Evolutionary conservation across 768 basidiomycete species (phyloP).

Genomic region (Clavaria fumosa): DNA sequence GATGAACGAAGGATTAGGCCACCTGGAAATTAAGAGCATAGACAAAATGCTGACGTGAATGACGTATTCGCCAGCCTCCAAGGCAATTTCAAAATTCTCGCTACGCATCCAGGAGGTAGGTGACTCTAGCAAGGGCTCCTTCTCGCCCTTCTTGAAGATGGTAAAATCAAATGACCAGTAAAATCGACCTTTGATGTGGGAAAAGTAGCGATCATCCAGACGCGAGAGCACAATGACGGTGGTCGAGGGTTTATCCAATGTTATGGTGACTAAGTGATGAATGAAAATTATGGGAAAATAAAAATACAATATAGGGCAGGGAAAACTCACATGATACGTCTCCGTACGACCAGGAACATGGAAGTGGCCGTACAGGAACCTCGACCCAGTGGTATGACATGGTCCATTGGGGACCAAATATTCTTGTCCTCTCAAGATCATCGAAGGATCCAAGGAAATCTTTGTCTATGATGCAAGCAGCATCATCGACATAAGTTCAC

Average conservation of each 20-base stretch:
- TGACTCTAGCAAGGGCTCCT: slow-evolving; percentile 19
- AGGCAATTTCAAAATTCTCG: slow-evolving; percentile 24
- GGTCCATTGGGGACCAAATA: slow-evolving; percentile 36
- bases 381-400: slow-evolving; percentile 38
- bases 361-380: slow-evolving; percentile 20
- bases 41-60: slow-evolving; percentile 19
- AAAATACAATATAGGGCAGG: not conserved
- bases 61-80: slow-evolving; percentile 28
- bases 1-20: not conserved
- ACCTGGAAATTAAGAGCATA: not conserved
- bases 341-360: slow-evolving; percentile 28
- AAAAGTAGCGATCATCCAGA: slow-evolving; percentile 31
- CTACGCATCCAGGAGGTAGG: slow-evolving; percentile 20
- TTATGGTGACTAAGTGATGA: slow-evolving; percentile 27
- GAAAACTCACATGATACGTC: slow-evolving; percentile 30
- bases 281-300: not conserved
- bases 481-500: not conserved
- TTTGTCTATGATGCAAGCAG: slow-evolving; percentile 19
- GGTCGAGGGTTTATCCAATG: slow-evolving; percentile 21
- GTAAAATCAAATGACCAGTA: slow-evolving; percentile 33
- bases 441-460: slow-evolving; percentile 34
- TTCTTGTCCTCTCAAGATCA: slow-evolving; percentile 30
- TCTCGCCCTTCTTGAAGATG: slow-evolving; percentile 28
- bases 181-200: slow-evolving; percentile 21
- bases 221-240: slow-evolving; percentile 33